Conservation (phyloP, 2,329 filamentous ascomycete species). For the Sporothrix brasiliensis region DNA sequence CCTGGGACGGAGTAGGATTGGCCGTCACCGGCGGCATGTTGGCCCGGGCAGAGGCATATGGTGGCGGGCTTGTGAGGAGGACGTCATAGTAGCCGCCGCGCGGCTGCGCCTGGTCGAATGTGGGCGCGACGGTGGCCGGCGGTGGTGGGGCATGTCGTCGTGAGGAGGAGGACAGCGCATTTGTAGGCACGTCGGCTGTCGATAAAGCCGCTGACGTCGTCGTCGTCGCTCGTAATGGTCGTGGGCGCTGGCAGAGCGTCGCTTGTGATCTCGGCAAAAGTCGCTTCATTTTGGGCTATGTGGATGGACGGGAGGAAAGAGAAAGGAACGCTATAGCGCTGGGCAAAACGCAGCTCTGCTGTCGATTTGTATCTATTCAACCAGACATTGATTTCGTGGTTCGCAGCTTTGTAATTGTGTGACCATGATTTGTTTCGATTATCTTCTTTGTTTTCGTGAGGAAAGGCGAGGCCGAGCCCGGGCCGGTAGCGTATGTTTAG, state of each 20-base stretch:
- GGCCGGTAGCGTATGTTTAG: background rate
- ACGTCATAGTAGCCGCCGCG: conserved; percentile 62
- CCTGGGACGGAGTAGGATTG: conserved; percentile 22
- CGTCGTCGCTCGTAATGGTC: background rate
- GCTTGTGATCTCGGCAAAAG: conserved; percentile 42
- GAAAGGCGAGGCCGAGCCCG: background rate
- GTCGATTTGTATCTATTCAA: background rate
- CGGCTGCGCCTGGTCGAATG: conserved; percentile 50
- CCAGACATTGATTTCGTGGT: background rate
- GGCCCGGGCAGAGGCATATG: conserved; percentile 48
- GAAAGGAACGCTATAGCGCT: background rate
- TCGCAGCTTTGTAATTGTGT: background rate
- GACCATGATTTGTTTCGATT: background rate
- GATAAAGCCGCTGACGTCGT: background rate
- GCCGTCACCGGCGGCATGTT: conserved; percentile 51
- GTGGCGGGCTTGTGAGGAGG: conserved; percentile 54
- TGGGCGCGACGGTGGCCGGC: no score
- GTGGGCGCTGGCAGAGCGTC: conserved; percentile 35
- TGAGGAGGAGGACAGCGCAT: conserved; percentile 2
- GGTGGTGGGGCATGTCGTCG: conserved; percentile 1
- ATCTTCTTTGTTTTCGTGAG: background rate
- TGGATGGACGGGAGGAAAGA: background rate
- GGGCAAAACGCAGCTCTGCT: background rate
- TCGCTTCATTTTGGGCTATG: conserved; percentile 27
- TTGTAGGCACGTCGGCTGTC: background rate